A percentile compares a stretch with the other conserved stretches of the same genome.
Conservation (phyloP, 805 yeast species). For the Saccharomycopsis javanensis region DNA sequence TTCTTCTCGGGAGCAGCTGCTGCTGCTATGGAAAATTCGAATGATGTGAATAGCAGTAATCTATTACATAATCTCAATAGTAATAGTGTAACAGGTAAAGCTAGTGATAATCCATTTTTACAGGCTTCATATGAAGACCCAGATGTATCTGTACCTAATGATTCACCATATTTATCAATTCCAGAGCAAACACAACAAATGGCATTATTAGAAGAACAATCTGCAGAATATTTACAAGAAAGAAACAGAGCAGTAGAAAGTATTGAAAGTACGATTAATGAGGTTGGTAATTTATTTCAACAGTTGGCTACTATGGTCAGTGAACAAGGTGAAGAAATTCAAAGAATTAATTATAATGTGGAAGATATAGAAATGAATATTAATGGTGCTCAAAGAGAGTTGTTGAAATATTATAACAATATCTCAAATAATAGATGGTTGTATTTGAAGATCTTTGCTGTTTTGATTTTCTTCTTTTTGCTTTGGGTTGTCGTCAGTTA, state of each 20-base stretch:
- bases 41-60: constrained; percentile 11
- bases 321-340: constrained; percentile 94
- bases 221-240: constrained; percentile 61
- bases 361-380: constrained; percentile 88
- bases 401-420: constrained; percentile 78
- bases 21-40: constrained; percentile 4
- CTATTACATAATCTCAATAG: constrained; percentile 4
- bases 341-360: constrained; percentile 88
- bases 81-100: constrained; percentile 18
- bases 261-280: constrained; percentile 93
- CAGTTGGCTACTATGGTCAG: constrained; percentile 96
- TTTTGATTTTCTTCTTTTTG: constrained; percentile 65
- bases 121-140: constrained; percentile 19
- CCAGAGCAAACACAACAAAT: constrained; percentile 84
- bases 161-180: constrained; percentile 46
- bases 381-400: constrained; percentile 87
- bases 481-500: constrained; percentile 72
- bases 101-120: constrained; percentile 30
- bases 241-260: constrained; percentile 90
- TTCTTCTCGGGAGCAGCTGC: constrained; percentile 42
- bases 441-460: constrained; percentile 80
- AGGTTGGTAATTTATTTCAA: constrained; percentile 88
- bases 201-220: constrained; percentile 76
- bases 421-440: constrained; percentile 90
- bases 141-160: constrained; percentile 29